These are phyloP conservation scores for Neopestalotiopsis sp. DNA, from an alignment of 2,329 filamentous ascomycete genomes.

Conservation along the genomic window DNA sequence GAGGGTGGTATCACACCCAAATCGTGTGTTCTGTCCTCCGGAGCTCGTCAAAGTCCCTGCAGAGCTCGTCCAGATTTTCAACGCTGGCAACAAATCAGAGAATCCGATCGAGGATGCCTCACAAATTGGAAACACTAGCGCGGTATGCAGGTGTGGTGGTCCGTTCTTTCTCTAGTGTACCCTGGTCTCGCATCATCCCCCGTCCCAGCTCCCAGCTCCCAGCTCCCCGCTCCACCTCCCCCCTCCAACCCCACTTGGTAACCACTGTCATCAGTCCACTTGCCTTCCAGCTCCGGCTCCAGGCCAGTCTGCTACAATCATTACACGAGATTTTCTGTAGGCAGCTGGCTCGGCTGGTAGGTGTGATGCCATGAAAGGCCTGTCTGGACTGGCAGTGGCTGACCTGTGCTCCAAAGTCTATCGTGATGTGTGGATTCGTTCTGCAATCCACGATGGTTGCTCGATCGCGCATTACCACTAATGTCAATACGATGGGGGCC, in stretches of 20 bases:
- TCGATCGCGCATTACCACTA: too few relatives aligned
- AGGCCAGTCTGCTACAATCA: too few relatives aligned
- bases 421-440: too few relatives aligned
- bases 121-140: constrained; percentile 44
- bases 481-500: too few relatives aligned
- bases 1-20: neutral
- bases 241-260: neutral
- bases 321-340: too few relatives aligned
- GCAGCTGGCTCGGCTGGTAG: too few relatives aligned
- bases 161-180: neutral
- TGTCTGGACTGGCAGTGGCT: too few relatives aligned
- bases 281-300: too few relatives aligned
- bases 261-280: neutral
- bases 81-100: constrained; percentile 32
- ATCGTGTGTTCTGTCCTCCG: constrained; percentile 12
- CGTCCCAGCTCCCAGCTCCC: neutral
- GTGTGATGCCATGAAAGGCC: too few relatives aligned
- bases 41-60: constrained; percentile 12
- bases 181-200: neutral
- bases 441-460: too few relatives aligned
- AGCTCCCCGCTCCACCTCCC: too few relatives aligned
- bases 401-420: too few relatives aligned
- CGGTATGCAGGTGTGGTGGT: constrained; percentile 30
- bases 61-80: constrained; percentile 1
- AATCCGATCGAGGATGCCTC: constrained; percentile 21